Conservation (phyloP, 495 filamentous ascomycete species). For the Neurospora sp. region DNA sequence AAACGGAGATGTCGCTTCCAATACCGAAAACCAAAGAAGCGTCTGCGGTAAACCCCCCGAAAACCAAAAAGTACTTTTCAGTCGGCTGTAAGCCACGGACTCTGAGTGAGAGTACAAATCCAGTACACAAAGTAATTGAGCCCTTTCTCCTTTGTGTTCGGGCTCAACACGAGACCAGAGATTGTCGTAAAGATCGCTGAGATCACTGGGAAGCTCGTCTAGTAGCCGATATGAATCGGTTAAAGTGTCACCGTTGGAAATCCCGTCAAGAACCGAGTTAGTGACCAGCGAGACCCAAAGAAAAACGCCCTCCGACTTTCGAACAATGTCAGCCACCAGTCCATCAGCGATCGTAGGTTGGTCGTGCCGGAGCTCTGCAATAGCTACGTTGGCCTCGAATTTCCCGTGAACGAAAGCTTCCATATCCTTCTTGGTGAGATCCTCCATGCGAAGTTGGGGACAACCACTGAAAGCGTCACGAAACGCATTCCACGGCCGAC, state of each 20-base stretch:
- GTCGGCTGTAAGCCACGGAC: background rate
- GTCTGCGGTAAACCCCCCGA: background rate
- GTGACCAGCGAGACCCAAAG: constrained; percentile 35
- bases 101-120: accelerated
- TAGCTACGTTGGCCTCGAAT: background rate
- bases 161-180: background rate
- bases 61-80: background rate
- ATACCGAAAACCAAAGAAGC: background rate
- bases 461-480: constrained; percentile 16
- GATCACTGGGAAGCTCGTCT: constrained; percentile 16
- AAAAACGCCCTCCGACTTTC: constrained; percentile 28
- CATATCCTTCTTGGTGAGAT: constrained; percentile 21
- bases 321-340: constrained; percentile 13
- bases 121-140: background rate
- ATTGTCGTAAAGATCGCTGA: constrained; percentile 2
- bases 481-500: constrained; percentile 32
- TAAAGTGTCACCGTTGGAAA: constrained; percentile 21
- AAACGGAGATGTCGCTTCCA: background rate
- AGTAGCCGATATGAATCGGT: constrained; percentile 14
- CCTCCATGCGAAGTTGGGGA: constrained; percentile 14
- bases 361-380: background rate
- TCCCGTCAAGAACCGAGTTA: constrained; percentile 14
- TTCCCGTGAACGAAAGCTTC: constrained; percentile 6
- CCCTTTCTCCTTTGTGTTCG: background rate
- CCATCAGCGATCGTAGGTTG: background rate